Evolutionary conservation across 2,329 filamentous ascomycete genomes (phyloP), one percentile per base, ranked within the genome.

Genomic region (Fusarium coicis): DNA sequence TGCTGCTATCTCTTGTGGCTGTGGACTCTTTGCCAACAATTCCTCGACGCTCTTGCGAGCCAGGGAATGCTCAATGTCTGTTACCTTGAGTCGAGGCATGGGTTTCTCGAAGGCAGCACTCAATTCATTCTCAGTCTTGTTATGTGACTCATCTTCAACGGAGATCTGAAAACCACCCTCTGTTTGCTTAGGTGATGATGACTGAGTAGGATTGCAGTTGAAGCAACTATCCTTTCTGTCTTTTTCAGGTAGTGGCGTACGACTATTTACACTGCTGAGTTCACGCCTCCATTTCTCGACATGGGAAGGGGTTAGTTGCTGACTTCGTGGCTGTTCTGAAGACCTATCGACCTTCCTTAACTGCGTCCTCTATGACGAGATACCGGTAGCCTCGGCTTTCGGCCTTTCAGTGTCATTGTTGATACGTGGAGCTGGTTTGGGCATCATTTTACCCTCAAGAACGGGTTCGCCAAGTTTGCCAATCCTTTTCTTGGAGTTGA

Each of bases 1-100:
- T 68, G 54, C 34, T 68, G 52, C 34, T 10, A 60, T 54, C 57
- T 44, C 50, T 18, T 60, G 58, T 26, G 64, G 28, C 32, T 56
- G 53, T 39, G 46, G 68, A 49, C 23, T 67, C 52, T 46, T 71
- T 54, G 34, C 30, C 16, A 73, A 46, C 16, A 74, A 43, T 23
- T 76, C 70, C 49, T 79, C 70, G 11, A 54, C 72, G 14, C 68
- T 73, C 43, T 70, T 74, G 32, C 65, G 73, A 26, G 77, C 75
- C n/a, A 80, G 68, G 6, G 74, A 78, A 16, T 76, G 66, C 63
- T 80, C 79, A 40, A 80, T 64, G 37, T 80, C 73, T 54, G 74
- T 76, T 26, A 80, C 59, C 55, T 73, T 78, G 47, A 80, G 47
- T 37, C 72, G 70, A 32, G 78, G 66, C 36, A 69, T 66, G 15